These are phyloP conservation scores for Tetratostichococcus sp. DNA, from an alignment of 139 green algal genomes.

Conservation along the genomic window DNA sequence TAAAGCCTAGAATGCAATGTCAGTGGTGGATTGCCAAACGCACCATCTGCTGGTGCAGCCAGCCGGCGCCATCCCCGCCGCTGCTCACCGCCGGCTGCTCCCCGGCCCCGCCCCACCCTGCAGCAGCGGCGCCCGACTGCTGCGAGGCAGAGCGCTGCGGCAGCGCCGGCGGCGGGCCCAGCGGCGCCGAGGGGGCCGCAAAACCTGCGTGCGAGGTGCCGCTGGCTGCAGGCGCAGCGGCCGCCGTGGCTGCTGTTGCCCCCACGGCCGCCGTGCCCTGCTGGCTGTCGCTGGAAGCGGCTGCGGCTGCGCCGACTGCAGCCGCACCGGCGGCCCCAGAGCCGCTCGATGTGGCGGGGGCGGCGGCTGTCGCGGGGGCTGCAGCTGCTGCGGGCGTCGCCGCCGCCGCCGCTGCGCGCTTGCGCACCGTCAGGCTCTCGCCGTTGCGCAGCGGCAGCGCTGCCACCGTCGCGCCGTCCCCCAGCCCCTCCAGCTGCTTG, in stretches of 20 bases:
- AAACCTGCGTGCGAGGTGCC: too few relatives aligned
- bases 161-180: not conserved
- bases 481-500: not conserved
- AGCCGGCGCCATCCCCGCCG: too few relatives aligned
- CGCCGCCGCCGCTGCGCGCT: not conserved
- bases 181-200: not conserved
- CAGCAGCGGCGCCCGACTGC: not conserved
- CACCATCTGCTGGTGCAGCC: too few relatives aligned
- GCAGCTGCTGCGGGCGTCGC: not conserved
- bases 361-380: too few relatives aligned
- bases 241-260: not conserved
- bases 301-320: not conserved
- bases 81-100: too few relatives aligned
- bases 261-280: not conserved
- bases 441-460: slow-evolving; percentile 39
- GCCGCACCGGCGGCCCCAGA: not conserved
- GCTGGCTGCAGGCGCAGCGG: not conserved
- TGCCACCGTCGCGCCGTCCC: slow-evolving; percentile 5
- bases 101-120: too few relatives aligned
- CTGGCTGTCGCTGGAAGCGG: not conserved
- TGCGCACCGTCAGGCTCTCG: slow-evolving; percentile 54
- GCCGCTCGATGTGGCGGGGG: too few relatives aligned
- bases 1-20: too few relatives aligned
- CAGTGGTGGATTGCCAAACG: too few relatives aligned
- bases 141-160: not conserved